These are phyloP conservation scores for Quercus lobata DNA, from an alignment of 331 rosid species.

Conservation along the genomic window DNA sequence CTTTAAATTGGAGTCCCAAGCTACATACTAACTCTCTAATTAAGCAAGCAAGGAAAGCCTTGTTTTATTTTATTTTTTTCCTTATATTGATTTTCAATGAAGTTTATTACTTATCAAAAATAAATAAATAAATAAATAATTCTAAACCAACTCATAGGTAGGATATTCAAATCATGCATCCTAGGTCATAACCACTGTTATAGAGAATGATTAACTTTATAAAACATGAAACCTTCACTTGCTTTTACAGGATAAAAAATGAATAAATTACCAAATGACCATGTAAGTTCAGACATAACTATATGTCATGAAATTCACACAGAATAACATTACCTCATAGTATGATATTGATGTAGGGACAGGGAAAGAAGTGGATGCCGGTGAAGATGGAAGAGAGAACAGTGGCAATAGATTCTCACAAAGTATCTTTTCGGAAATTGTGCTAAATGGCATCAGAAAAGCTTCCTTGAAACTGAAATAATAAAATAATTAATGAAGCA, in stretches of 20 bases:
- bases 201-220: neutral
- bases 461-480: conserved; percentile 88
- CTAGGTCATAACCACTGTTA: neutral
- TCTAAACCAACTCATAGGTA: neutral
- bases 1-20: no score
- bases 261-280: neutral
- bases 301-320: neutral
- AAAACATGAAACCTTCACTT: neutral
- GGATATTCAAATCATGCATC: neutral
- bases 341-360: conserved; percentile 71
- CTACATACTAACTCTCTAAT: no score
- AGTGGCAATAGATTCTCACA: conserved; percentile 76
- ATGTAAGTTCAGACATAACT: neutral
- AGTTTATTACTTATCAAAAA: no score
- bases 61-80: no score
- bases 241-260: neutral
- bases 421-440: conserved; percentile 69
- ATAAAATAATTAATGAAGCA: conserved; percentile 18
- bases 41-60: no score
- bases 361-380: conserved; percentile 33
- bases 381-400: conserved; percentile 51
- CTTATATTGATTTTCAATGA: no score
- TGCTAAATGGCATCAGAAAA: conserved; percentile 80
- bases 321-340: conserved; percentile 63
- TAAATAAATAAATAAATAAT: no score